phyloP scores from a whole-genome alignment of 2,329 filamentous ascomycete species.

The Monascus ruber region DNA sequence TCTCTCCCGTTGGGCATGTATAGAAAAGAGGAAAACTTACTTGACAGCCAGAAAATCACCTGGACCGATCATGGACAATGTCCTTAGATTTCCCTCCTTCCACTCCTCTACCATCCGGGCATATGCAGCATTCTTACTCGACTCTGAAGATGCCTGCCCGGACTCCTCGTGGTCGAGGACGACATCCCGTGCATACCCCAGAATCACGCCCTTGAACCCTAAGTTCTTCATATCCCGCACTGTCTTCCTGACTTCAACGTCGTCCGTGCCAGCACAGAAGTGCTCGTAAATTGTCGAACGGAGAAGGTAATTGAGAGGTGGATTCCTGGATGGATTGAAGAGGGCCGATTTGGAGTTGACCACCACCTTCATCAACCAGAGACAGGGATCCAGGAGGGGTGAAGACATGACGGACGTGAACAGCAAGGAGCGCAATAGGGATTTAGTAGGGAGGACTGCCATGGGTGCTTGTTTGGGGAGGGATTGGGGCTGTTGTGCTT shows the following conservation, averaged over 20 bases:
- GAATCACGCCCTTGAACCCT: slow-evolving; percentile 38
- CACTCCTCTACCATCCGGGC: slow-evolving; percentile 31
- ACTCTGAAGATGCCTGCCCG: slow-evolving; percentile 1
- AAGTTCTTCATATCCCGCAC: slow-evolving; percentile 28
- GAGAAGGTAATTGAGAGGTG: slow-evolving; percentile 25
- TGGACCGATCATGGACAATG: slow-evolving; percentile 32
- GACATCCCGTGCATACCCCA: slow-evolving; percentile 38
- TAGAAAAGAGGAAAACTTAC: slow-evolving; percentile 14
- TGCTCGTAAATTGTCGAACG: slow-evolving; percentile 35
- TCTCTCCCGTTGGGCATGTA: not conserved
- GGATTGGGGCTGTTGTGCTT: not conserved
- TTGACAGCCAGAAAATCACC: slow-evolving; percentile 36
- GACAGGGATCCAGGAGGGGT: slow-evolving; percentile 6
- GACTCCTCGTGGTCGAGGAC: slow-evolving; percentile 12
- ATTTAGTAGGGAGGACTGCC: slow-evolving; percentile 8
- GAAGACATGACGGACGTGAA: slow-evolving; percentile 12
- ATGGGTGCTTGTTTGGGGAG: slow-evolving; percentile 3
- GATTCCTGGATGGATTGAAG: slow-evolving; percentile 32
- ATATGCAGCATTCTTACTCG: slow-evolving; percentile 4
- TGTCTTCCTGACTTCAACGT: slow-evolving; percentile 26
- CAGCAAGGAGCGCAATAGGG: slow-evolving; percentile 8
- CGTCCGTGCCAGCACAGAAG: slow-evolving; percentile 37
- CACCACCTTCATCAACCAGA: slow-evolving; percentile 21
- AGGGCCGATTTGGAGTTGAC: slow-evolving; percentile 25
- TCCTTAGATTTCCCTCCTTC: slow-evolving; percentile 37